phyloP scores from a whole-genome alignment of 176 grass and related monocot species.

The sorghum (Sorghum bicolor) region Sorghum_bicolor_NCBIv3 NC_012872.2:67973501-67974000 shows the following conservation, averaged over 20 bases:
- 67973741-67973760: slow-evolving; percentile 27
- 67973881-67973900: slow-evolving; percentile 47
- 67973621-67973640: slow-evolving; percentile 43
- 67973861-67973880: slow-evolving; percentile 55
- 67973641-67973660: slow-evolving; percentile 58
- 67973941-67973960: background rate
- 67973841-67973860: slow-evolving; percentile 46
- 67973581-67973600: slow-evolving; percentile 73
- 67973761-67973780: background rate
- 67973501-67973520: slow-evolving; percentile 51
- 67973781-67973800: slow-evolving; percentile 35
- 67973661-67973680: slow-evolving; percentile 32
- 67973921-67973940: slow-evolving; percentile 71
- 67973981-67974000: background rate
- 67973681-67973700: slow-evolving; percentile 81
- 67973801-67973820: slow-evolving; percentile 58
- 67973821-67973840: slow-evolving; percentile 46
- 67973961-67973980: background rate
- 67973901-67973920: slow-evolving; percentile 91
- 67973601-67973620: slow-evolving; percentile 60
- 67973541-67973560: slow-evolving; percentile 37
- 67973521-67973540: slow-evolving; percentile 73
- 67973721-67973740: slow-evolving; percentile 36
- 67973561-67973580: slow-evolving; percentile 89
- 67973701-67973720: slow-evolving; percentile 26